phyloP scores from a whole-genome alignment of 192 early-diverging fungal species.

The Podila minutissima region DNA sequence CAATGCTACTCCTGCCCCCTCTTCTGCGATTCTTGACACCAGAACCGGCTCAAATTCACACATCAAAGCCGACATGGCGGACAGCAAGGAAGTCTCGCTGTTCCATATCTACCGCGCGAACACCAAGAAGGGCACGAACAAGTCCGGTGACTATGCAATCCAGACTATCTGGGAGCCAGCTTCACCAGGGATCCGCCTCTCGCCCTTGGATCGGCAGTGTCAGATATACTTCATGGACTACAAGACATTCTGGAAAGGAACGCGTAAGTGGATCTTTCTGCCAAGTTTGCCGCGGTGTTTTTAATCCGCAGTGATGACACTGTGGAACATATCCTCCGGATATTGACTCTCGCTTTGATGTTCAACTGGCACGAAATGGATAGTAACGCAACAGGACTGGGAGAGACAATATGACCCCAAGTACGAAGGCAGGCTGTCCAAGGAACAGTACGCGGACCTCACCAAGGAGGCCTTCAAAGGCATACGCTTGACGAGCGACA shows the following conservation, averaged over 20 bases:
- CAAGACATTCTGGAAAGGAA: slow-evolving; percentile 37
- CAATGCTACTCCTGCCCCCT: too few relatives aligned
- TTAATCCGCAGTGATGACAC: not conserved
- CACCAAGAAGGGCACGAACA: not conserved
- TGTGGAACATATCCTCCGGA: not conserved
- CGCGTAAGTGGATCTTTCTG: slow-evolving; percentile 5
- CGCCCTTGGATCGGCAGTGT: slow-evolving; percentile 15
- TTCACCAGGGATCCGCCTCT: not conserved
- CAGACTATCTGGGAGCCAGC: slow-evolving; percentile 39
- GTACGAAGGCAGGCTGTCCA: slow-evolving; percentile 19
- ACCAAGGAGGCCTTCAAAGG: slow-evolving; percentile 38
- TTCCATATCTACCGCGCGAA: slow-evolving; percentile 34
- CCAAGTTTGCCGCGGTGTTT: not conserved
- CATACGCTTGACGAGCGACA: slow-evolving; percentile 1
- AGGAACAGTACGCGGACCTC: slow-evolving; percentile 21
- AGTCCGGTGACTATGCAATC: slow-evolving; percentile 33
- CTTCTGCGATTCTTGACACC: not conserved
- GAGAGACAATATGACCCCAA: slow-evolving; percentile 22
- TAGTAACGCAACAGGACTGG: slow-evolving; percentile 33
- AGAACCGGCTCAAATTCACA: not conserved
- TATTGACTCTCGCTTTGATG: not conserved
- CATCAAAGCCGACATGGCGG: not conserved
- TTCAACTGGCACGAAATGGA: not conserved
- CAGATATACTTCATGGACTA: slow-evolving; percentile 36
- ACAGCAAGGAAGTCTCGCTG: slow-evolving; percentile 11